phyloP scores from a whole-genome alignment of 257 asterid genomes.

The Solanum appendiculatum region DNA sequence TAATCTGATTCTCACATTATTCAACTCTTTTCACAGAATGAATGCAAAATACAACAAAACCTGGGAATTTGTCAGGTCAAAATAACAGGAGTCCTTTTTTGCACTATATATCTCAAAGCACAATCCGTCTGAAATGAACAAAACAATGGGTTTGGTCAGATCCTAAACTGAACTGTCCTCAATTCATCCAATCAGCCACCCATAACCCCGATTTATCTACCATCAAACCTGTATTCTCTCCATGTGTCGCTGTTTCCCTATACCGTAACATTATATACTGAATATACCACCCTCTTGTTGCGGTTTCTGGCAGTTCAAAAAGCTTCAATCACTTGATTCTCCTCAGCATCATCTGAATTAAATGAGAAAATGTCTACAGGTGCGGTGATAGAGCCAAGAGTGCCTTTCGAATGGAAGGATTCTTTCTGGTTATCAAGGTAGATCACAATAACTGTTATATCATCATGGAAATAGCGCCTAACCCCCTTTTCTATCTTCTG shows the following conservation, averaged over 20 bases:
- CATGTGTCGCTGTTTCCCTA: neutral
- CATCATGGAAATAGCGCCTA: conserved; percentile 92
- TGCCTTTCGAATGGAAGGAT: conserved; percentile 16
- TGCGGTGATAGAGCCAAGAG: conserved; percentile 33
- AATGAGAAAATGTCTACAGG: conserved; percentile 72
- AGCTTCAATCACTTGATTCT: conserved; percentile 20
- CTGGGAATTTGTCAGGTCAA: neutral
- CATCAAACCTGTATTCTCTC: neutral
- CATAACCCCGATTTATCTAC: neutral
- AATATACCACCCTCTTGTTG: neutral
- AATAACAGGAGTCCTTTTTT: neutral
- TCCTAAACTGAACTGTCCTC: neutral
- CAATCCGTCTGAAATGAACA: neutral
- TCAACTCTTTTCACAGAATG: neutral
- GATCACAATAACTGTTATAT: conserved; percentile 70
- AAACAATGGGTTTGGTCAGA: neutral
- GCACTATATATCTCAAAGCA: neutral
- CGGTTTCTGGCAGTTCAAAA: conserved; percentile 8
- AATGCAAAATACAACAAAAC: neutral
- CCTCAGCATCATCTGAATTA: conserved; percentile 41
- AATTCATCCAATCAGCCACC: neutral
- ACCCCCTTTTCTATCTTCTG: conserved; percentile 75
- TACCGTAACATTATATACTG: neutral
- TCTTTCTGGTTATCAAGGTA: conserved; percentile 52
- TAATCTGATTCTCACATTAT: neutral